These are phyloP conservation scores for Botrytis deweyae DNA, from an alignment of 2,329 filamentous ascomycete species.

Conservation along the genomic window DNA sequence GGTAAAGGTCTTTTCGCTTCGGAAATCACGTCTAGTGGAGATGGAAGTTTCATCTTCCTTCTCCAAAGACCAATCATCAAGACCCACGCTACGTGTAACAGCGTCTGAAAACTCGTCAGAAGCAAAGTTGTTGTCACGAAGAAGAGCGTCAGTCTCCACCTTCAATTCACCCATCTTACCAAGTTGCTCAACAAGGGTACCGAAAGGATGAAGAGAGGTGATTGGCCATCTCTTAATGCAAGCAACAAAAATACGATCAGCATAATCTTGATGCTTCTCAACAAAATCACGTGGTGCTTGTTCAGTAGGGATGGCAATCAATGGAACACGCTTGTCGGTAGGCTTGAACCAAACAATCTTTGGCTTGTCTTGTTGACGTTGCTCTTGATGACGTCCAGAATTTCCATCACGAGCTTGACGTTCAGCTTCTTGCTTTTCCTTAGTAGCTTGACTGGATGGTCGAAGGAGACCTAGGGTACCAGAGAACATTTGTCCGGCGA, in stretches of 20 bases:
- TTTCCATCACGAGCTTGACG: conserved; percentile 84
- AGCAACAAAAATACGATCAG: conserved; percentile 96
- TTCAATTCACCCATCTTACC: conserved; percentile 96
- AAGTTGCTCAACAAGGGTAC: conserved; percentile 93
- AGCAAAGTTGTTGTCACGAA: conserved; percentile 98
- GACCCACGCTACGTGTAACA: conserved; percentile 86
- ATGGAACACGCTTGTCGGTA: conserved; percentile 95
- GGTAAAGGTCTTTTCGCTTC: conserved; percentile 83
- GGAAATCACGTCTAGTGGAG: conserved; percentile 81
- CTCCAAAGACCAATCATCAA: conserved; percentile 85
- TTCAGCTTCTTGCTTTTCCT: conserved; percentile 99
- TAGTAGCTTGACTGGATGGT: conserved; percentile 96
- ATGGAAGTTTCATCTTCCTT: conserved; percentile 78
- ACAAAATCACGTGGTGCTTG: conserved; percentile 97
- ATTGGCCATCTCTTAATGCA: conserved; percentile 99
- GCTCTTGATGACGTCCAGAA: conserved; percentile 68
- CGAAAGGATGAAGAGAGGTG: conserved; percentile 97
- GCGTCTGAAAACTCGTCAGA: conserved; percentile 98
- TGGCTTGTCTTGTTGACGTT: conserved; percentile 89
- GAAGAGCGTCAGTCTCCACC: conserved; percentile 94
- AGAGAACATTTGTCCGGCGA: conserved; percentile 98
- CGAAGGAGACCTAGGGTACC: conserved; percentile 90
- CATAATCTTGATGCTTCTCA: conserved; percentile 96
- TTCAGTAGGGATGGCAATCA: conserved; percentile 97
- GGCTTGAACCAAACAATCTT: conserved; percentile 99